These are phyloP conservation scores for Aspergillus pseudoterreus DNA, from an alignment of 2,329 filamentous ascomycete species.

Conservation along the genomic window DNA sequence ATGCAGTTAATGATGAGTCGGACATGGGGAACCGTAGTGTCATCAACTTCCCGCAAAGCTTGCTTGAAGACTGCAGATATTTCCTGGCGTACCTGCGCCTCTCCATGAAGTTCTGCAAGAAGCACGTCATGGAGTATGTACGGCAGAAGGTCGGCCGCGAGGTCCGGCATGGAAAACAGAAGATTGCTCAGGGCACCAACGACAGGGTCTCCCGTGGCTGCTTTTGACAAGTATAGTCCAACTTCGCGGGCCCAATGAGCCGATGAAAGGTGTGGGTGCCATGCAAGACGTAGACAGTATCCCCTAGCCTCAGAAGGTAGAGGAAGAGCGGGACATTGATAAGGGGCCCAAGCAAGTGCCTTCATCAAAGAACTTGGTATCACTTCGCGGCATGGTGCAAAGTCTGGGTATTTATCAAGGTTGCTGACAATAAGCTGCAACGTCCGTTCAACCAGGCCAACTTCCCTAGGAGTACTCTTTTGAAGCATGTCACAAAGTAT, in stretches of 20 bases:
- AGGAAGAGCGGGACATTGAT: constrained; percentile 35
- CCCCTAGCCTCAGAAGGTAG: constrained; percentile 17
- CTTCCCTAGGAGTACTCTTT: constrained; percentile 49
- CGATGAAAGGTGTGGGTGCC: constrained; percentile 18
- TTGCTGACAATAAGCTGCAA: constrained; percentile 41
- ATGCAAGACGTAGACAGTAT: constrained; percentile 12
- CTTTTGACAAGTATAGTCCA: constrained; percentile 53
- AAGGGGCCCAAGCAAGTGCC: constrained; percentile 41
- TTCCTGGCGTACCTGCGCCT: constrained; percentile 55
- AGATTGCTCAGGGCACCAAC: constrained; percentile 66
- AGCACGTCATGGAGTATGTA: constrained; percentile 83
- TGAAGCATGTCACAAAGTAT: constrained; percentile 61
- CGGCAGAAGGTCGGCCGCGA: constrained; percentile 73
- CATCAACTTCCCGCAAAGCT: constrained; percentile 54
- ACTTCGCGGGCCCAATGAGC: constrained; percentile 34
- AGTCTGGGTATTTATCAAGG: constrained; percentile 25
- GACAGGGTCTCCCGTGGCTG: constrained; percentile 61
- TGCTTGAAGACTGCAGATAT: constrained; percentile 64
- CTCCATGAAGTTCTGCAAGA: constrained; percentile 60
- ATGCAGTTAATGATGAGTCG: constrained; percentile 73
- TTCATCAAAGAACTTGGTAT: constrained; percentile 37
- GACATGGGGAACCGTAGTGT: constrained; percentile 57
- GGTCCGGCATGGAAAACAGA: constrained; percentile 60
- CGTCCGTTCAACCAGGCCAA: constrained; percentile 43
- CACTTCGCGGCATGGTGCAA: constrained; percentile 31